Evolutionary conservation across 495 filamentous ascomycete genomes (phyloP), one percentile per base, ranked within the genome.

Genomic region (Aspergillus kassunensis): DNA sequence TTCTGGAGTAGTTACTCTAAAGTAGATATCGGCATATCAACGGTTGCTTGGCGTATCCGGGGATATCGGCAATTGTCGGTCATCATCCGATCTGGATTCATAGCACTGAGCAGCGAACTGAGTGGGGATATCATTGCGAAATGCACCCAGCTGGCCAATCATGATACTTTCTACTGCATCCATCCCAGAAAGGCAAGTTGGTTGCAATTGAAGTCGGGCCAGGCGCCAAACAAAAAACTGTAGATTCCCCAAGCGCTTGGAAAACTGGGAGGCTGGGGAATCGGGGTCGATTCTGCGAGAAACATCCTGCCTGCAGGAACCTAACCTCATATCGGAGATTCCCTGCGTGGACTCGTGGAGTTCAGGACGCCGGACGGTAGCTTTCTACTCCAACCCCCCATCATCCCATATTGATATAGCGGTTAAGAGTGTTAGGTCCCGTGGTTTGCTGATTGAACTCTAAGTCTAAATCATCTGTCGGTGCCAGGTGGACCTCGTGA

Each of bases 121-220:
- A 51, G 25, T 55, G 51, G 56, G 44, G 51, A 23, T 9, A 9
- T 11, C 31, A 34, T 34, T 15, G n/a, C n/a, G n/a, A n/a, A n/a
- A n/a, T n/a, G n/a, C n/a, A n/a, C n/a, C n/a, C n/a, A n/a, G n/a
- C n/a, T n/a, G n/a, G n/a, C 57, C 53, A 59, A 59, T 56, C 49
- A 59, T 21, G 40, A 50, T 59, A 44, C 49, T 59, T 53, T 56
- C 16, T 24, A 8, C 44, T 59, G 57, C 53, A 59, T 16, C 44
- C 23, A 45, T 23, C 57, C 41, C 39, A 29, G 53, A 56, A 47
- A 18, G 57, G 57, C 29, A 59, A 59, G 27, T 18, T 51, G 35
- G 30, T 42, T 40, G 50, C 24, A 44, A 48, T 29, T 23, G 40
- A 41, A 35, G 33, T 43, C 21, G 25, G 27, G 7, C 50, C 15